These are phyloP conservation scores for Thermochaetoides dissita DNA, from an alignment of 2,329 filamentous ascomycete genomes.

Conservation along the genomic window DNA sequence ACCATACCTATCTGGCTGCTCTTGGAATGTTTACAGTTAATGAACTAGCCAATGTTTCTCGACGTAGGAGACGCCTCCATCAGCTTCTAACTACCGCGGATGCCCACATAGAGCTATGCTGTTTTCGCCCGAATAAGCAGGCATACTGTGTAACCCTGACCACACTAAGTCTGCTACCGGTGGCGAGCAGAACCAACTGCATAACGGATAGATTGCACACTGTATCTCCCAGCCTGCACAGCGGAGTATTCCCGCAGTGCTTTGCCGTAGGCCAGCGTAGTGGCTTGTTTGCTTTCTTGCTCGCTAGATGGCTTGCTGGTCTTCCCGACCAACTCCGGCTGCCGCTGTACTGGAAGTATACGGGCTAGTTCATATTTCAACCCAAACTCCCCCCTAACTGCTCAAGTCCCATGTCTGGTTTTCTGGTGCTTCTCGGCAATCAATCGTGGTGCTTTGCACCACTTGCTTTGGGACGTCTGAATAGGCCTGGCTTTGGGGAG, in stretches of 20 bases:
- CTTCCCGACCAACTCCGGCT: too few relatives aligned
- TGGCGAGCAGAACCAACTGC: constrained; percentile 13
- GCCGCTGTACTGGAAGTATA: too few relatives aligned
- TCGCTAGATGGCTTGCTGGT: too few relatives aligned
- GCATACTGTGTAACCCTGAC: constrained; percentile 7
- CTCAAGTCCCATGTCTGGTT: constrained; percentile 4
- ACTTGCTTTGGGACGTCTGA: constrained; percentile 1
- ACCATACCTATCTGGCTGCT: too few relatives aligned
- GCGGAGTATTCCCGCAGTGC: background rate
- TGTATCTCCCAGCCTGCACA: background rate
- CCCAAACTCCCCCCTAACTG: constrained; percentile 1
- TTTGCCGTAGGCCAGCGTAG: constrained; percentile 3
- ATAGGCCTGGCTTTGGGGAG: constrained; percentile 5
- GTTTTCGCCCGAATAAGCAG: too few relatives aligned
- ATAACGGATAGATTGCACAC: constrained; percentile 2
- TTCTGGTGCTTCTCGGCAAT: constrained; percentile 5
- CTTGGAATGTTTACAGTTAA: too few relatives aligned
- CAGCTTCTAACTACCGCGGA: too few relatives aligned
- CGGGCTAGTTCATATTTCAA: constrained; percentile 13
- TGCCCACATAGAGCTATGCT: too few relatives aligned
- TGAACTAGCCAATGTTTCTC: too few relatives aligned
- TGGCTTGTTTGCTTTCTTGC: constrained; percentile 12
- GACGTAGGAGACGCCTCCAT: too few relatives aligned
- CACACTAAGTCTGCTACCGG: constrained; percentile 4
- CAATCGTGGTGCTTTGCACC: constrained; percentile 7